Evolutionary conservation across 78 protist species (phyloP), one percentile per base, ranked within the genome.

Genomic region (Planoprotostelium fungivorum): DNA sequence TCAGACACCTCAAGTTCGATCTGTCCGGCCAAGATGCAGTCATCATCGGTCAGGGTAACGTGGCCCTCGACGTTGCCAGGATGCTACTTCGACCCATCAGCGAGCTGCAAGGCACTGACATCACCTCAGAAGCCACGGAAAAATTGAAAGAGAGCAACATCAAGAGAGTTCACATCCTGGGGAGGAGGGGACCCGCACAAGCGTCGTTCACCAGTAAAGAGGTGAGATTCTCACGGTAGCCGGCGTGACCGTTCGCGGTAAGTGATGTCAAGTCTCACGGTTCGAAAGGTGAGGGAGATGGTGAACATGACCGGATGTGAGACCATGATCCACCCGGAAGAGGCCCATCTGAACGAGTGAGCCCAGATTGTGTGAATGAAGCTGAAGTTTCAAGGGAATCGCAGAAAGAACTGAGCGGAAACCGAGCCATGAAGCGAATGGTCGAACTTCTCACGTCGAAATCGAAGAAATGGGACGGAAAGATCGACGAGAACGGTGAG

Each of bases 41-140:
- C n/a, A 92, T 92, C n/a, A 87, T 92, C 38, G 94, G 94, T 34
- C 94, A 92, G 38, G 94, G 94, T 34, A 92, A 92, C 84, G 94
- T 92, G 28, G 94, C 94, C 35, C 37, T 92, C 38, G 94, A 92
- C 84, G 94, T 92, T 0, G 94, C 94, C 1, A 84, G 94, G 51
- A 51, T 92, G 0, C 51, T 92, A 34, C 84, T 88, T 25, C 87
- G 89, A 25, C 84, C 90, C 34, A 36, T 84, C 10, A 83, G 84
- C 28, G 94, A 92, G 37, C 36, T 92, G 28, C 38, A 83, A 37
- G 25, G 73, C 28, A 92, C 94, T 9, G 94, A 92, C 84, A 92
- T 92, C 35, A 92, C 94, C 10, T 89, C 91, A 1, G 86, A 34
- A 29, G 87, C 94, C 34, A 39, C 83, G 29, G 94, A 92, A 25